Conservation (phyloP, 495 filamentous ascomycete species). For the Corynascus novoguineensis region DNA sequence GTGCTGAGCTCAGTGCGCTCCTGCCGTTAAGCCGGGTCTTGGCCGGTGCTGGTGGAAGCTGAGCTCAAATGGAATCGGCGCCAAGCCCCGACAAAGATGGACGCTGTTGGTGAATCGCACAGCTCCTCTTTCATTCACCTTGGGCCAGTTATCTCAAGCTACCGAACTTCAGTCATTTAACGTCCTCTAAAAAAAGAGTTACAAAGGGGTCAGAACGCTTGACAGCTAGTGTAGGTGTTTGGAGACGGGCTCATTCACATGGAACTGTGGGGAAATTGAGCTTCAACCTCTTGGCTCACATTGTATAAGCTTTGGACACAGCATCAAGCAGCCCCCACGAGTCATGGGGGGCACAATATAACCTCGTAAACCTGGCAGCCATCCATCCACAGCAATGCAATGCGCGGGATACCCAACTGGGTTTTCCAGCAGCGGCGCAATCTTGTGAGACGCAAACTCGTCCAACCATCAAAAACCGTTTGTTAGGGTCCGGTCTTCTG, state of each 20-base stretch:
- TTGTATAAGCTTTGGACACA: not conserved
- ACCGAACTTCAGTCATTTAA: not conserved
- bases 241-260: too few species aligned
- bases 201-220: not conserved
- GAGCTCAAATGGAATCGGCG: conserved; percentile 5
- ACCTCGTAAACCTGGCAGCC: not conserved
- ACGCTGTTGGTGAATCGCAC: too few species aligned
- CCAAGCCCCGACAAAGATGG: conserved; percentile 1
- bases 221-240: not conserved
- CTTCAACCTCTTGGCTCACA: not conserved
- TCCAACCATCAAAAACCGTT: too few species aligned
- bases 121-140: too few species aligned
- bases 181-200: not conserved
- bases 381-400: not conserved
- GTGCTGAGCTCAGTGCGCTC: not conserved
- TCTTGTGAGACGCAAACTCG: too few species aligned
- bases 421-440: not conserved
- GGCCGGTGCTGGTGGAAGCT: conserved; percentile 1
- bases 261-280: not conserved
- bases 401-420: not conserved
- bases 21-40: not conserved
- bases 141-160: too few species aligned
- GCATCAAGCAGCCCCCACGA: not conserved
- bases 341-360: not conserved
- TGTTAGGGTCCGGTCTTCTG: too few species aligned